A percentile compares a stretch with the other conserved stretches of the same genome.
Evolutionary conservation across 1,284 basidiomycete species (phyloP).

Genomic region (Cryptococcus wingfieldii): DNA sequence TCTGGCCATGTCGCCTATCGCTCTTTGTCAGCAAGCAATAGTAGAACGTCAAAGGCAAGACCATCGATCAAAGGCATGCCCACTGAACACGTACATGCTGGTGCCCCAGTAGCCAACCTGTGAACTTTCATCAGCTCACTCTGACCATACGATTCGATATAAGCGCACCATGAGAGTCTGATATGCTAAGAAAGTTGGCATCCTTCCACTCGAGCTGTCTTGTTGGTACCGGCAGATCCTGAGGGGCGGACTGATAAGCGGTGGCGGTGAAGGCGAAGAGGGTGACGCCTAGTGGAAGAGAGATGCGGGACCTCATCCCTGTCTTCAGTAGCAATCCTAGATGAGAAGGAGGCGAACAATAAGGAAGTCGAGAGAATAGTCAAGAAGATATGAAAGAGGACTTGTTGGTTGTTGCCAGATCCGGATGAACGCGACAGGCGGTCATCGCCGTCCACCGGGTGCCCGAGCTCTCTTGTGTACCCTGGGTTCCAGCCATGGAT

Average conservation of each 20-base stretch:
- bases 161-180: slow-evolving; percentile 46
- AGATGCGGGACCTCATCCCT: not conserved
- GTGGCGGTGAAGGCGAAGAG: not conserved
- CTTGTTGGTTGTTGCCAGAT: not conserved
- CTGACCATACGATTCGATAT: not conserved
- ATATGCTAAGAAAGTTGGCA: slow-evolving; percentile 47
- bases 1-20: slow-evolving; percentile 47
- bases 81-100: slow-evolving; percentile 38
- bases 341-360: not conserved
- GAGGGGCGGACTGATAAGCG: not conserved
- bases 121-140: not conserved
- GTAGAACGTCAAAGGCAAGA: not conserved
- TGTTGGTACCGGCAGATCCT: slow-evolving; percentile 35
- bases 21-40: slow-evolving; percentile 10
- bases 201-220: slow-evolving; percentile 44
- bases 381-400: not conserved
- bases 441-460: not conserved
- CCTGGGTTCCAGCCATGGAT: no score
- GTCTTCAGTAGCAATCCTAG: not conserved
- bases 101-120: slow-evolving; percentile 48
- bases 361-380: not conserved
- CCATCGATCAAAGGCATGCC: no score
- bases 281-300: not conserved
- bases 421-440: not conserved
- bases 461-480: no score